A percentile compares a stretch with the other conserved stretches of the same genome.
Evolutionary conservation across 192 early-diverging fungal species (phyloP).

Genomic region (Podila clonocystis): DNA sequence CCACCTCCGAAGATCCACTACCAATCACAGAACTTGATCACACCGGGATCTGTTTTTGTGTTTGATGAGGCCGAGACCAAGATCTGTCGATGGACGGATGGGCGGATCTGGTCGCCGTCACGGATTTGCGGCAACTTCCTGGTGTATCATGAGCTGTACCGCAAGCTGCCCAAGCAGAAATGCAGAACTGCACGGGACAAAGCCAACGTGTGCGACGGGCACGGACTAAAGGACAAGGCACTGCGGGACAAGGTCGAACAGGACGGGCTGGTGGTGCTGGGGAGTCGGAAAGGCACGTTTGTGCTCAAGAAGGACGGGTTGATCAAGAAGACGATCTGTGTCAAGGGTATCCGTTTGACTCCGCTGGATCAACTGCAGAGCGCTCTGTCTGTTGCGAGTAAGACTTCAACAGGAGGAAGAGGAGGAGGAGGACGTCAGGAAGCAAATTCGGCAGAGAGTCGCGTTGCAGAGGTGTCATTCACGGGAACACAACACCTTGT

Average conservation of each 20-base stretch:
- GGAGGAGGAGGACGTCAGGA: too few species aligned
- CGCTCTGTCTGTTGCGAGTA: background rate
- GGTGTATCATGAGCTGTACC: slow-evolving; percentile 49
- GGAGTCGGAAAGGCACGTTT: slow-evolving; percentile 52
- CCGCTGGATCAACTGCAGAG: slow-evolving; percentile 1
- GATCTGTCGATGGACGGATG: slow-evolving; percentile 56
- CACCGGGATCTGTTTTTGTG: slow-evolving; percentile 41
- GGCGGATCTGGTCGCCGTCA: slow-evolving; percentile 52
- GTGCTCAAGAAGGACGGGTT: slow-evolving; percentile 49
- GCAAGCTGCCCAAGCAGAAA: slow-evolving; percentile 32
- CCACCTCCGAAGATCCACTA: background rate
- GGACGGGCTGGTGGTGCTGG: slow-evolving; percentile 34
- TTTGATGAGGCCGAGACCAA: slow-evolving; percentile 52
- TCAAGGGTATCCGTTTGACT: slow-evolving; percentile 13
- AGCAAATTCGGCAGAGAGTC: background rate
- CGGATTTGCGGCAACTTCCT: slow-evolving; percentile 51
- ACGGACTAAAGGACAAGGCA: slow-evolving; percentile 25
- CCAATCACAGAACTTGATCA: slow-evolving; percentile 1
- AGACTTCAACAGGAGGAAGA: background rate
- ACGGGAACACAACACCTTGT: slow-evolving; percentile 27
- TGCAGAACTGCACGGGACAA: slow-evolving; percentile 20
- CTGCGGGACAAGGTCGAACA: slow-evolving; percentile 27
- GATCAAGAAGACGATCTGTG: slow-evolving; percentile 52
- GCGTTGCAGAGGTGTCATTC: background rate
- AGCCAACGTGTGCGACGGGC: slow-evolving; percentile 20